These are phyloP conservation scores for Pseudonitzschia multiseries DNA, from an alignment of 108 stramenopile genomes.

Conservation along the genomic window DNA sequence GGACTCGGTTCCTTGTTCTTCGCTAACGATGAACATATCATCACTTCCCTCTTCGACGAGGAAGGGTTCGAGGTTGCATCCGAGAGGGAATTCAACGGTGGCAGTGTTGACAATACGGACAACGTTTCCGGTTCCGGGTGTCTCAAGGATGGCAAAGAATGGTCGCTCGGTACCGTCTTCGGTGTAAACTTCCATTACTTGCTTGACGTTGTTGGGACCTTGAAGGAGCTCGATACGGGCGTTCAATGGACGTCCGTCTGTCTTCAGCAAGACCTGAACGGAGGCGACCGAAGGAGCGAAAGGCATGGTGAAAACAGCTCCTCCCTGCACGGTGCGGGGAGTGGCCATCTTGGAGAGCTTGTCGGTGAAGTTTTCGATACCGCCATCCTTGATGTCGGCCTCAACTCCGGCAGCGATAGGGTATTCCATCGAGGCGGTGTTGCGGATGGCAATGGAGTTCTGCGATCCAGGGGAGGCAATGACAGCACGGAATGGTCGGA, in stretches of 20 bases:
- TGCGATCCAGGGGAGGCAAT: constrained; percentile 75
- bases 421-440: constrained; percentile 77
- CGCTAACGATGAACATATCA: constrained; percentile 11
- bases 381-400: constrained; percentile 52
- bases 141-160: constrained; percentile 79
- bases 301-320: constrained; percentile 71
- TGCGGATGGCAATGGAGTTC: constrained; percentile 79
- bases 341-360: constrained; percentile 43
- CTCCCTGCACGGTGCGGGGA: constrained; percentile 74
- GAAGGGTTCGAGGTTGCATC: constrained; percentile 70
- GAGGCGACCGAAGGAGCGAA: constrained; percentile 69
- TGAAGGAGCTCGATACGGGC: constrained; percentile 79
- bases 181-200: constrained; percentile 83
- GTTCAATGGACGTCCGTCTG: constrained; percentile 85
- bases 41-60: constrained; percentile 27
- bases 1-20: constrained; percentile 26
- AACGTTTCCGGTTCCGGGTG: constrained; percentile 80
- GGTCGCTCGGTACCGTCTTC: constrained; percentile 83
- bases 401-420: constrained; percentile 60
- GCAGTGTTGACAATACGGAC: constrained; percentile 85
- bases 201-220: constrained; percentile 90
- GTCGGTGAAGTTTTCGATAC: constrained; percentile 26
- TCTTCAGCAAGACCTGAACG: constrained; percentile 70
- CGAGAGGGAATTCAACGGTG: constrained; percentile 82
- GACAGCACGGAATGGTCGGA: constrained; percentile 72